Conservation (phyloP, 2,329 filamentous ascomycete genomes). For the Corniculantispora saksenae region DNA sequence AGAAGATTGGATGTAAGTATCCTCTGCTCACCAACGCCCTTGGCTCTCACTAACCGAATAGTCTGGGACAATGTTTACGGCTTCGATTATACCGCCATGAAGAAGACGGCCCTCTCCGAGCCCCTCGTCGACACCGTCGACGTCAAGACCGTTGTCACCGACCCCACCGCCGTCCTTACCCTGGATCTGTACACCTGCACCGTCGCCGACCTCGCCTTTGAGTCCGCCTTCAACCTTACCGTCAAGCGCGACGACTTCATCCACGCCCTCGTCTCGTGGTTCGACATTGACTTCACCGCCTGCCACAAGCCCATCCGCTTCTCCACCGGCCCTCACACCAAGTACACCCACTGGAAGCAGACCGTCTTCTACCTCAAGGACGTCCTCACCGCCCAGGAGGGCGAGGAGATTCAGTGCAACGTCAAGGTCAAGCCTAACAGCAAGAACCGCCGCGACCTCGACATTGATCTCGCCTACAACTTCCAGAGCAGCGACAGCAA, state of each 20-base stretch:
- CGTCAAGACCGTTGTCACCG: slow-evolving; percentile 93
- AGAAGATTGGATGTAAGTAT: slow-evolving; percentile 94
- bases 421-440: slow-evolving; percentile 85
- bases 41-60: slow-evolving; percentile 37
- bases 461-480: slow-evolving; percentile 83
- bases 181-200: slow-evolving; percentile 93
- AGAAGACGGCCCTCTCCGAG: slow-evolving; percentile 89
- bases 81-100: slow-evolving; percentile 93
- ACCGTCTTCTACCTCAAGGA: slow-evolving; percentile 98
- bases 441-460: slow-evolving; percentile 92
- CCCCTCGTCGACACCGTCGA: slow-evolving; percentile 97
- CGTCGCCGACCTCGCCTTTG: slow-evolving; percentile 80
- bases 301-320: slow-evolving; percentile 98
- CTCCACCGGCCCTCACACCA: slow-evolving; percentile 95
- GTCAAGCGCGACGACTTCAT: slow-evolving; percentile 89
- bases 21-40: not conserved
- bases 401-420: slow-evolving; percentile 73
- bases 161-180: slow-evolving; percentile 80
- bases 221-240: slow-evolving; percentile 71
- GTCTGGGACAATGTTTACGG: slow-evolving; percentile 99
- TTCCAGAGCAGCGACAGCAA: slow-evolving; percentile 74
- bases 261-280: slow-evolving; percentile 96
- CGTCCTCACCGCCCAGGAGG: slow-evolving; percentile 85
- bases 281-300: slow-evolving; percentile 97
- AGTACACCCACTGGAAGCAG: slow-evolving; percentile 99